A percentile compares a stretch with the other conserved stretches of the same genome.
Conservation (phyloP, 169 alveolate species). For the Plasmodium reichenowi region DNA sequence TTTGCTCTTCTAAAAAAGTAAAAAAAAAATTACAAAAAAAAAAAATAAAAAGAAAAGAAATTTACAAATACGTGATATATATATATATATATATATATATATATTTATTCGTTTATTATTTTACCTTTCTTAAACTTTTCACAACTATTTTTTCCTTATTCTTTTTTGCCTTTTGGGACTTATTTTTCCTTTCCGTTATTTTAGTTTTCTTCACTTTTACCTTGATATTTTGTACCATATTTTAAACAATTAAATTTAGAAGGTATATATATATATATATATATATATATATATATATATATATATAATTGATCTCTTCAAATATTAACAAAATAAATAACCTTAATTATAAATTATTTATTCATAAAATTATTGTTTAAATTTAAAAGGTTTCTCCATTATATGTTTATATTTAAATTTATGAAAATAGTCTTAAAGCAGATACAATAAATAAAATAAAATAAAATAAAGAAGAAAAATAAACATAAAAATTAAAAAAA, state of each 20-base stretch:
- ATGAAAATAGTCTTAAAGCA: too few relatives aligned
- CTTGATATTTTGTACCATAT: slow-evolving; percentile 66
- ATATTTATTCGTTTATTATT: not conserved
- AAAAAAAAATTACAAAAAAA: not conserved
- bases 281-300: too few relatives aligned
- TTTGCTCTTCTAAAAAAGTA: slow-evolving; percentile 40
- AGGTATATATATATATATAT: too few relatives aligned
- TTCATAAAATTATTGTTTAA: too few relatives aligned
- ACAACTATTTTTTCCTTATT: slow-evolving; percentile 45
- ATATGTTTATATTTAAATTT: too few relatives aligned
- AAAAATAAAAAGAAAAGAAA: not conserved
- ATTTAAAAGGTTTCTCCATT: too few relatives aligned
- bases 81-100: not conserved
- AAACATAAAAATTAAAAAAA: too few relatives aligned
- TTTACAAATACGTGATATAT: not conserved
- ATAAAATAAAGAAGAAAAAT: too few relatives aligned
- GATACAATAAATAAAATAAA: too few relatives aligned
- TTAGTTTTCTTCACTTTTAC: slow-evolving; percentile 54
- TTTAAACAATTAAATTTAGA: not conserved
- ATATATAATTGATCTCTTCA: too few relatives aligned
- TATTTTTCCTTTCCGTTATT: slow-evolving; percentile 68
- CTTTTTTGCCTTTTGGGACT: slow-evolving; percentile 51
- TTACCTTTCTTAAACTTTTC: slow-evolving; percentile 71
- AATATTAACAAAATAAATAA: too few relatives aligned
- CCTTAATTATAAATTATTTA: too few relatives aligned